Evolutionary conservation across 2,329 filamentous ascomycete genomes (phyloP).

Genomic region (Aureobasidium musti): DNA sequence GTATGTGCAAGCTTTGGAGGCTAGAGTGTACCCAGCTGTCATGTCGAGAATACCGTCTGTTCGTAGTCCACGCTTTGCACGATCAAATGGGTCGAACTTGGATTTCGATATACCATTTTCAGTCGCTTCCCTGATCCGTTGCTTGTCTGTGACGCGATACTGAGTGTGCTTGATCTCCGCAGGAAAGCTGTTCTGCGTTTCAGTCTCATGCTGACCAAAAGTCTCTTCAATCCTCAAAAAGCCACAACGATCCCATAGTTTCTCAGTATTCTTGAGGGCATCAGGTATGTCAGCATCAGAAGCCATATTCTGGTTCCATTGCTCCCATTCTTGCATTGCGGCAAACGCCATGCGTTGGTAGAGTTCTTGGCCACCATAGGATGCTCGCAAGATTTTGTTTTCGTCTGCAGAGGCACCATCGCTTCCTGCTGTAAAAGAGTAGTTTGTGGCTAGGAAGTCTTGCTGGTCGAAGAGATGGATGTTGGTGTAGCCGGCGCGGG

Average conservation of each 20-base stretch:
- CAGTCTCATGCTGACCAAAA: constrained; percentile 33
- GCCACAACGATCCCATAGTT: constrained; percentile 37
- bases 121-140: background rate
- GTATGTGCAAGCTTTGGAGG: constrained; percentile 25
- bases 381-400: constrained; percentile 37
- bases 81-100: constrained; percentile 22
- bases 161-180: constrained; percentile 36
- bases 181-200: constrained; percentile 37
- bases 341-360: constrained; percentile 36
- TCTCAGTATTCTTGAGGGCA: constrained; percentile 8
- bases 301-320: constrained; percentile 35
- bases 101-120: background rate
- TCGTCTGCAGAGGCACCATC: constrained; percentile 35
- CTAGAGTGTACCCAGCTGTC: constrained; percentile 21
- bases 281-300: background rate
- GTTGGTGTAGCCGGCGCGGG: constrained; percentile 36
- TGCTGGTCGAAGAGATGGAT: constrained; percentile 36
- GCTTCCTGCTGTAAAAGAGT: constrained; percentile 33
- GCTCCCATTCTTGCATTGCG: constrained; percentile 41
- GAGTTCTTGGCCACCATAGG: constrained; percentile 33
- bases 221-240: constrained; percentile 34
- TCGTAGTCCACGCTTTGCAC: constrained; percentile 1
- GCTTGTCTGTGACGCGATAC: constrained; percentile 35
- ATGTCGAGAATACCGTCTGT: constrained; percentile 24
- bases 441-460: constrained; percentile 31